Evolutionary conservation across 805 yeast species (phyloP).

Genomic region (Candida michaelii): DNA sequence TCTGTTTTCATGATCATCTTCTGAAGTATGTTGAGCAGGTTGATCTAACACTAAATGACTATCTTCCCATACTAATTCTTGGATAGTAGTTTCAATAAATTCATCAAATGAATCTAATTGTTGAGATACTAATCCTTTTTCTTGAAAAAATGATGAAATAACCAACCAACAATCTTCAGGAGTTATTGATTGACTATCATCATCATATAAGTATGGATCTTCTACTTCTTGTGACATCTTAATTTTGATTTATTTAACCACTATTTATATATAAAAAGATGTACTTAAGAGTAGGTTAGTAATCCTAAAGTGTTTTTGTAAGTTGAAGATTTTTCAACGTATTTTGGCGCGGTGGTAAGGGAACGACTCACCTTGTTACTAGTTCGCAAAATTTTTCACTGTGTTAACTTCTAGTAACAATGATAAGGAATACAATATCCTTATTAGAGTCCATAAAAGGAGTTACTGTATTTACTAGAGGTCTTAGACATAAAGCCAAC

Average conservation of each 20-base stretch:
- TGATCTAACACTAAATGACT: conserved; percentile 92
- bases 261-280: neutral
- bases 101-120: conserved; percentile 98
- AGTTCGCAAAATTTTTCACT: conserved; percentile 4
- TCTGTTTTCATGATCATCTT: conserved; percentile 84
- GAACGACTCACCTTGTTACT: neutral
- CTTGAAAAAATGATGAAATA: conserved; percentile 91
- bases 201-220: conserved; percentile 75
- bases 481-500: conserved; percentile 30
- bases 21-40: conserved; percentile 95
- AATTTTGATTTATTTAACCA: neutral
- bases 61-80: conserved; percentile 95
- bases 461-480: conserved; percentile 13
- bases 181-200: conserved; percentile 65
- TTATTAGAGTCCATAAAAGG: neutral
- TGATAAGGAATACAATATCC: conserved; percentile 1
- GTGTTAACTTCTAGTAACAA: neutral
- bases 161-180: conserved; percentile 99
- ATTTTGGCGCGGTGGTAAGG: conserved; percentile 4
- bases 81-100: conserved; percentile 93
- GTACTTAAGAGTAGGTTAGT: conserved; percentile 1
- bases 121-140: conserved; percentile 95
- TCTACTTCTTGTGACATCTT: conserved; percentile 22
- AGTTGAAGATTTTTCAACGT: conserved; percentile 6
- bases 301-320: conserved; percentile 2